Evolutionary conservation across 331 rosid genomes (phyloP).

Genomic region (Acacia pycnantha): DNA sequence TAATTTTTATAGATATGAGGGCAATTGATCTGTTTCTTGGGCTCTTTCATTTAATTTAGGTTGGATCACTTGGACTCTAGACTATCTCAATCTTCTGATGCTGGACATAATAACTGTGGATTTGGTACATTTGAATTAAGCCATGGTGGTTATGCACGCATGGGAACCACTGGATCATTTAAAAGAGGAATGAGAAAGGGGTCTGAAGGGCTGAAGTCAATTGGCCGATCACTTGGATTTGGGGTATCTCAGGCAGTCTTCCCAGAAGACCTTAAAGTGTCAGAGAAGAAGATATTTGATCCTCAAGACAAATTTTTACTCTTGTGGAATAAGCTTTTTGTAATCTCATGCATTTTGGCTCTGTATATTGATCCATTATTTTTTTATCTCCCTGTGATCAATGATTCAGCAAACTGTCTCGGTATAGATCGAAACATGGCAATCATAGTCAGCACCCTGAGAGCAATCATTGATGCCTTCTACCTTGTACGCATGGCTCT

Average conservation of each 20-base stretch:
- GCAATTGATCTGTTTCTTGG: conserved; percentile 17
- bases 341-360: conserved; percentile 74
- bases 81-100: conserved; percentile 60
- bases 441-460: conserved; percentile 66
- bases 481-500: conserved; percentile 85
- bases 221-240: conserved; percentile 73
- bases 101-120: conserved; percentile 56
- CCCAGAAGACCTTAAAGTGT: conserved; percentile 82
- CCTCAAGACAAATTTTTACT: conserved; percentile 82
- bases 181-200: conserved; percentile 80
- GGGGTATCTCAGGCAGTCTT: conserved; percentile 81
- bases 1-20: background rate
- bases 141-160: conserved; percentile 48
- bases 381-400: conserved; percentile 77
- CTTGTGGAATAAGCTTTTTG: conserved; percentile 64
- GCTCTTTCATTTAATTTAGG: conserved; percentile 41
- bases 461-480: conserved; percentile 70
- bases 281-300: conserved; percentile 80
- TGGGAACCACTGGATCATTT: conserved; percentile 65
- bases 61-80: conserved; percentile 81
- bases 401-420: conserved; percentile 51
- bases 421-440: conserved; percentile 73
- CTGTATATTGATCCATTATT: conserved; percentile 82
- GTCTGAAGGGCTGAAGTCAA: conserved; percentile 83
- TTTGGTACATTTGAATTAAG: conserved; percentile 59